phyloP scores from a whole-genome alignment of 768 basidiomycete species.

The Tulasnella sp. region DNA sequence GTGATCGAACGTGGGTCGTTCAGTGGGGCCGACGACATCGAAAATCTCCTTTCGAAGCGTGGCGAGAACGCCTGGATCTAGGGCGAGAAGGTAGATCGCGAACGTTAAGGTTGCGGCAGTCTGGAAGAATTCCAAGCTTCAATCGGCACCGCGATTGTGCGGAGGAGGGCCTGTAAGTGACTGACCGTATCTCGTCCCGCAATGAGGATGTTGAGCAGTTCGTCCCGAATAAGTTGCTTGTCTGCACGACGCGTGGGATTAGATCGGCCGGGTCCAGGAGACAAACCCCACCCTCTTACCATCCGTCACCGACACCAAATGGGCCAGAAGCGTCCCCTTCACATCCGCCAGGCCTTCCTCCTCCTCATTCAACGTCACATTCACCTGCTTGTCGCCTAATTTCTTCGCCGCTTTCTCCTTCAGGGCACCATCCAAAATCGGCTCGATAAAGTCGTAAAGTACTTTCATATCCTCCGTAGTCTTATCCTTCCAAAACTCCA shows the following conservation, averaged over 20 bases:
- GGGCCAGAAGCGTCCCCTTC: slow-evolving; percentile 63
- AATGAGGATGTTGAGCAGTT: slow-evolving; percentile 70
- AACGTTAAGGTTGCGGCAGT: slow-evolving; percentile 54
- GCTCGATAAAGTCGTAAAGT: slow-evolving; percentile 54
- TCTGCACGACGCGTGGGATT: slow-evolving; percentile 44
- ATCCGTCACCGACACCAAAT: slow-evolving; percentile 61
- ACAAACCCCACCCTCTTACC: slow-evolving; percentile 42
- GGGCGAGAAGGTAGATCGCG: slow-evolving; percentile 53
- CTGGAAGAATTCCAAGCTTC: slow-evolving; percentile 28
- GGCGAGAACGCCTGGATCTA: slow-evolving; percentile 48
- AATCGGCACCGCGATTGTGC: slow-evolving; percentile 1
- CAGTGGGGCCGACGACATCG: slow-evolving; percentile 44
- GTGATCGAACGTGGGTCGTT: slow-evolving; percentile 53
- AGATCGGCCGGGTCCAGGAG: slow-evolving; percentile 1
- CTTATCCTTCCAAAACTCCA: slow-evolving; percentile 45
- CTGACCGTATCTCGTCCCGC: slow-evolving; percentile 74
- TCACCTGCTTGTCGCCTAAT: slow-evolving; percentile 38
- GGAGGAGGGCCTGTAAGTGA: not conserved
- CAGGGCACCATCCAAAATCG: slow-evolving; percentile 55
- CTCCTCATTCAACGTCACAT: slow-evolving; percentile 41
- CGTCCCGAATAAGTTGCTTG: slow-evolving; percentile 63
- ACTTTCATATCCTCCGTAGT: slow-evolving; percentile 47
- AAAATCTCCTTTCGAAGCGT: slow-evolving; percentile 53
- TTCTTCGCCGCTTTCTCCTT: slow-evolving; percentile 15
- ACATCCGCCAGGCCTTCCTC: slow-evolving; percentile 32